Base-by-base conservation (phyloP, 129 eudicot species). In the Arctium minus region DNA sequence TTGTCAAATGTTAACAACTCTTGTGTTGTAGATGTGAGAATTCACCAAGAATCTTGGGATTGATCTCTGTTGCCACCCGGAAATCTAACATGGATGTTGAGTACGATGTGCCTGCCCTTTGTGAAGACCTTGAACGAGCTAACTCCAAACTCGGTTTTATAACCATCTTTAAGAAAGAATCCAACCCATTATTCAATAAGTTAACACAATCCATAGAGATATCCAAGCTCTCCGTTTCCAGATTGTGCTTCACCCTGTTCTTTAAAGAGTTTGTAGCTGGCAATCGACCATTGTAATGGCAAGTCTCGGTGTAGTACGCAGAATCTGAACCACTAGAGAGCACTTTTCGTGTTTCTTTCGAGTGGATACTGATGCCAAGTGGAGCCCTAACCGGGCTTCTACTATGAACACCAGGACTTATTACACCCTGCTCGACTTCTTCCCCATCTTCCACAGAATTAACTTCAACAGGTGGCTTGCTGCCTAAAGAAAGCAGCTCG, bases 381-480 rank as follows among this genome's bases (percentile, higher is more conserved):
- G 98, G 97, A 78, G 97, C 97, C 78, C 81, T 88, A 67, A 94
- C 92, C 12, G 91, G 91, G 82, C 89, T 92, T 88, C 97, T 88
- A 80, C 94, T 89, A 76, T 92, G 81, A 79, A 91, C 82, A 22
- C 89, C 87, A 0, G 89, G 91, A 82, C 94, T 91, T 70, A 81
- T 72, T 74, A 87, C 81, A 80, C 70, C 86, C 80, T 91, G 98
- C 79, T 93, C 98, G 68, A 93, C 93, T 84, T 94, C 98, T 85
- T 94, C 98, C 37, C 97, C 93, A 53, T 89, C 97, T 90, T 90
- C 97, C 50, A 88, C 92, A 78, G 98, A 92, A 72, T 77, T 90
- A 74, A 89, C 93, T 81, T 91, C 98, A 65, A 78, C 53, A 10
- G 93, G 92, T 38, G 89, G 95, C 48, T 88, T 81, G 79, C 96